These are phyloP conservation scores for Aspergillus ochraceus DNA, from an alignment of 2,329 filamentous ascomycete species.

Conservation along the genomic window DNA sequence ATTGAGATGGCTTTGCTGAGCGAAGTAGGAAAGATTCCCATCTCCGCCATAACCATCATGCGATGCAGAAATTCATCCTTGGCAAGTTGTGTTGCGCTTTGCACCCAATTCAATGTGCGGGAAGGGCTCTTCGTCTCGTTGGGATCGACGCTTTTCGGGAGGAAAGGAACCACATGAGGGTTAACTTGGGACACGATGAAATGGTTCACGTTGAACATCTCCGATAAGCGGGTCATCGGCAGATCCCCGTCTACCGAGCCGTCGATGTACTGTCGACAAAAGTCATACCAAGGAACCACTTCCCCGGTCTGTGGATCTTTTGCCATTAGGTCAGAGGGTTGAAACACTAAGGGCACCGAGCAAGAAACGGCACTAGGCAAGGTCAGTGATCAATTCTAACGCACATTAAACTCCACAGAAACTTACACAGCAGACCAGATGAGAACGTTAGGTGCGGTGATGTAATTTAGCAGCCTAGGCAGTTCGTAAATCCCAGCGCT, in stretches of 20 bases:
- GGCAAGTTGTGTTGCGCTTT: conserved; percentile 68
- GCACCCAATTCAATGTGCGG: conserved; percentile 56
- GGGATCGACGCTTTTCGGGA: conserved; percentile 68
- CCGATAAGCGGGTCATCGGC: conserved; percentile 82
- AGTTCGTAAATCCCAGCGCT: conserved; percentile 84
- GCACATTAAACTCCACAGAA: neutral
- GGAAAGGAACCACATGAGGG: conserved; percentile 85
- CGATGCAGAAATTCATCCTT: conserved; percentile 79
- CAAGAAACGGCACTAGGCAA: conserved; percentile 73
- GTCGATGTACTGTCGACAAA: conserved; percentile 85
- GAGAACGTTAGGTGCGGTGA: conserved; percentile 90
- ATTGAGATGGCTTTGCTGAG: conserved; percentile 78
- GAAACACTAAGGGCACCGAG: conserved; percentile 85
- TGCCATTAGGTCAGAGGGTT: conserved; percentile 72
- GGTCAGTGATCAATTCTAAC: conserved; percentile 11
- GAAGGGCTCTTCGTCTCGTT: conserved; percentile 26
- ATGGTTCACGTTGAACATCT: conserved; percentile 98
- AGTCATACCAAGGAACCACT: conserved; percentile 80
- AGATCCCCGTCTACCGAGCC: conserved; percentile 93
- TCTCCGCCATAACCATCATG: conserved; percentile 75
- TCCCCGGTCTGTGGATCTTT: conserved; percentile 81
- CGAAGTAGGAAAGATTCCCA: conserved; percentile 76
- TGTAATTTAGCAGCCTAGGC: conserved; percentile 83
- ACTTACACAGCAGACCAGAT: conserved; percentile 88
- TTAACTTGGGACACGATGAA: conserved; percentile 98